These are phyloP conservation scores for Aspergillus chevalieri DNA, from an alignment of 2,329 filamentous ascomycete genomes.

Conservation along the genomic window DNA sequence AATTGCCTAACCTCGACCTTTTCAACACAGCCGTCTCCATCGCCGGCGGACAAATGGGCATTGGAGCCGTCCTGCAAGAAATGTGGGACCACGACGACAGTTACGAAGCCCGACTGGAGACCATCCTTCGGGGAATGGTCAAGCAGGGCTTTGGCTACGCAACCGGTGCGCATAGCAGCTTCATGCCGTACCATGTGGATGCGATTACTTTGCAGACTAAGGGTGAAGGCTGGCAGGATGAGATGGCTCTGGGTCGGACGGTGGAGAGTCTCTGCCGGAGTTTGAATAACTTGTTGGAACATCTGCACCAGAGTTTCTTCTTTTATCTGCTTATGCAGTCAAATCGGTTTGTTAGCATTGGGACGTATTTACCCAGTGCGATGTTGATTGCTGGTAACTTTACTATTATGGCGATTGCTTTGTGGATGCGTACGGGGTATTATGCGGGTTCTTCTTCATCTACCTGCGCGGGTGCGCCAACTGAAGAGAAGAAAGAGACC, in stretches of 20 bases:
- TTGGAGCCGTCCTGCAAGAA: conserved; percentile 74
- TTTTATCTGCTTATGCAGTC: conserved; percentile 92
- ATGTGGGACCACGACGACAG: conserved; percentile 72
- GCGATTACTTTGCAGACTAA: conserved; percentile 88
- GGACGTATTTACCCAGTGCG: conserved; percentile 93
- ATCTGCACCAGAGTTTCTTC: conserved; percentile 98
- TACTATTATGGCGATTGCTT: conserved; percentile 84
- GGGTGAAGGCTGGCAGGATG: conserved; percentile 91
- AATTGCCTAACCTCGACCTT: conserved; percentile 89
- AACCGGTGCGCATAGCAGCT: conserved; percentile 85
- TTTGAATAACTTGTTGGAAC: conserved; percentile 92
- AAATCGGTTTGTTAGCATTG: conserved; percentile 93
- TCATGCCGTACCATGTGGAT: conserved; percentile 97
- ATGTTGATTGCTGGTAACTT: conserved; percentile 95
- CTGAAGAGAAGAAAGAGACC: conserved; percentile 24
- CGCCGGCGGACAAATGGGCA: conserved; percentile 85
- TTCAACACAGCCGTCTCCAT: conserved; percentile 91
- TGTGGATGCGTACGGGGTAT: conserved; percentile 87
- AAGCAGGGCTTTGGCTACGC: conserved; percentile 85
- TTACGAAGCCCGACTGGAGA: conserved; percentile 75
- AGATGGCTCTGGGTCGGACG: conserved; percentile 87
- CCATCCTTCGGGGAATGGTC: conserved; percentile 87
- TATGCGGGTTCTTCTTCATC: conserved; percentile 18
- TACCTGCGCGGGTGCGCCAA: conserved; percentile 17
- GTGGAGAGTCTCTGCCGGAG: conserved; percentile 88